Conservation (phyloP, 805 yeast species). For the Lachancea fermentati region DNA sequence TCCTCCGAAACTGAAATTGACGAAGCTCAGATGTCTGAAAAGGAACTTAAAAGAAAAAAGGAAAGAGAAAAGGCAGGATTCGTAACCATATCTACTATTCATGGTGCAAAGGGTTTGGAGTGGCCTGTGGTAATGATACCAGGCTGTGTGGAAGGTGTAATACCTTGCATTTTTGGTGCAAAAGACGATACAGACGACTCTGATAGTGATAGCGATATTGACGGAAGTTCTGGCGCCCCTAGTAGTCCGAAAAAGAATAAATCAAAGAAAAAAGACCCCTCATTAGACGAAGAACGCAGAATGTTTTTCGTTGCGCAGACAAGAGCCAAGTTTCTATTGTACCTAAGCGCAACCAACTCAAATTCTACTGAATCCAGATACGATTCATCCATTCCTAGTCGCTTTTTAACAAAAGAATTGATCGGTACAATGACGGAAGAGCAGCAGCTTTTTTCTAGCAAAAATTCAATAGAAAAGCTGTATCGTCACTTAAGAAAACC, state of each 20-base stretch:
- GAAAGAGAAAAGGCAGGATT: conserved; percentile 25
- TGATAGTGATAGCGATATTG: conserved; percentile 12
- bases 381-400: conserved; percentile 23
- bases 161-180: conserved; percentile 55
- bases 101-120: conserved; percentile 89
- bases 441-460: conserved; percentile 22
- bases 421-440: conserved; percentile 24
- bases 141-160: conserved; percentile 55
- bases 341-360: conserved; percentile 31
- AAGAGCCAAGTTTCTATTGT: conserved; percentile 61
- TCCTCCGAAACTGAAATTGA: conserved; percentile 21
- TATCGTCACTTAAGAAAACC: conserved; percentile 17
- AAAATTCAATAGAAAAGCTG: conserved; percentile 17
- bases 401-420: conserved; percentile 28
- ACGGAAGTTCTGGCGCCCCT: conserved; percentile 8
- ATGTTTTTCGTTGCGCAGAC: conserved; percentile 86
- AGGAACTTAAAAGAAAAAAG: conserved; percentile 10
- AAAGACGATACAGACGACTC: conserved; percentile 26
- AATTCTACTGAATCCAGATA: conserved; percentile 18
- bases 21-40: conserved; percentile 10
- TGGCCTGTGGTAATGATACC: conserved; percentile 92
- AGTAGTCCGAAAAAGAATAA: conserved; percentile 10
- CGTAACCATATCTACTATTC: conserved; percentile 74
- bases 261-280: conserved; percentile 13
- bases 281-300: conserved; percentile 70